These are phyloP conservation scores for Lipomyces mesembrius DNA, from an alignment of 805 yeast species.

Conservation along the genomic window DNA sequence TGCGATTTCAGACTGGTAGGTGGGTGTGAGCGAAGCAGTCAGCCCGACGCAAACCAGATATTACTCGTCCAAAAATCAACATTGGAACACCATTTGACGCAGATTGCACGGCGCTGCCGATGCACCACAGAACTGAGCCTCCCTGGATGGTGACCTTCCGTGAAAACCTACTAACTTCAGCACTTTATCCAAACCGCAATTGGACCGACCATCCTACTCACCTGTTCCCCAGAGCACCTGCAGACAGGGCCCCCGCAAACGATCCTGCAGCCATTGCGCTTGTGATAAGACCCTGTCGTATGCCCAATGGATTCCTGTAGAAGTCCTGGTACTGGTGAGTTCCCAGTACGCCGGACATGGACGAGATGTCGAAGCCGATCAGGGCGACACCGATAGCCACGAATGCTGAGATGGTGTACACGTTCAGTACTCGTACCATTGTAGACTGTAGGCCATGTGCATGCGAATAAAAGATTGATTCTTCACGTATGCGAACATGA, in stretches of 20 bases:
- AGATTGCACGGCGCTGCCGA: conserved; percentile 39
- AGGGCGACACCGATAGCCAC: conserved; percentile 64
- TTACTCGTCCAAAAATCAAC: conserved; percentile 53
- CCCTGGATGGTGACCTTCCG: conserved; percentile 35
- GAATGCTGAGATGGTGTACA: conserved; percentile 54
- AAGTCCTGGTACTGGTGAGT: conserved; percentile 52
- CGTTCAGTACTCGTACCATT: conserved; percentile 47
- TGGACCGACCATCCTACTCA: conserved; percentile 35
- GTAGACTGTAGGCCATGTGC: conserved; percentile 39
- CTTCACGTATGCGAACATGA: too few relatives aligned
- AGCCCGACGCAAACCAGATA: conserved; percentile 62
- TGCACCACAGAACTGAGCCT: conserved; percentile 34
- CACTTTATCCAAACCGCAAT: conserved; percentile 50
- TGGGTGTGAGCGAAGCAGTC: conserved; percentile 58
- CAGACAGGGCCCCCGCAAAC: conserved; percentile 59
- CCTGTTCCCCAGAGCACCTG: conserved; percentile 36
- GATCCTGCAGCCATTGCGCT: conserved; percentile 70
- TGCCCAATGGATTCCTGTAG: conserved; percentile 57
- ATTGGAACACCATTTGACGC: conserved; percentile 47
- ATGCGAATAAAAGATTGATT: too few relatives aligned
- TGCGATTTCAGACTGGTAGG: conserved; percentile 42
- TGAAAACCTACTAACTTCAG: conserved; percentile 28
- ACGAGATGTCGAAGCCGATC: conserved; percentile 71
- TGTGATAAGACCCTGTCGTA: conserved; percentile 64
- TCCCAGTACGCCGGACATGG: conserved; percentile 64